phyloP scores from a whole-genome alignment of 176 grass and related monocot species.

The Carex cristatella region DNA sequence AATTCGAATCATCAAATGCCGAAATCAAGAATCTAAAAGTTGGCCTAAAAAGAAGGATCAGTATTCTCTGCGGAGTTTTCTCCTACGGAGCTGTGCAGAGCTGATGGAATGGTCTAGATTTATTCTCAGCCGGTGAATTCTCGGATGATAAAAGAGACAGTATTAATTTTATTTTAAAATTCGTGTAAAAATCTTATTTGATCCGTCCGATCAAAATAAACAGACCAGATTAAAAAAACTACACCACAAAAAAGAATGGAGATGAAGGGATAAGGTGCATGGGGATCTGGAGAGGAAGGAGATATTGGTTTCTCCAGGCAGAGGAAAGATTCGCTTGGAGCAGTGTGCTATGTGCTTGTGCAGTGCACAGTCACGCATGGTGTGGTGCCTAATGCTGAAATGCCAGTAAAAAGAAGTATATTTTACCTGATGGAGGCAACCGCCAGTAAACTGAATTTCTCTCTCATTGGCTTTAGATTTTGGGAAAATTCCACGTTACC shows the following conservation, averaged over 20 bases:
- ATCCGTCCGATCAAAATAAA: too few relatives aligned
- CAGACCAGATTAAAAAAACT: too few relatives aligned
- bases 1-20: neutral
- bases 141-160: too few relatives aligned
- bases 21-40: neutral
- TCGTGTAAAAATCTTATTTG: too few relatives aligned
- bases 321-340: conserved; percentile 8
- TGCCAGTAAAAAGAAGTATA: neutral
- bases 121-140: too few relatives aligned
- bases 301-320: conserved; percentile 1
- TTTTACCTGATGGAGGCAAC: neutral
- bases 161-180: too few relatives aligned
- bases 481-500: too few relatives aligned
- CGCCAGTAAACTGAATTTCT: neutral
- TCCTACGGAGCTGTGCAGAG: too few relatives aligned
- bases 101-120: too few relatives aligned
- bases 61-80: too few relatives aligned
- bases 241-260: neutral
- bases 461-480: neutral
- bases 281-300: conserved; percentile 6
- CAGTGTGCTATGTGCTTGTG: neutral
- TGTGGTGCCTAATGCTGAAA: neutral
- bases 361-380: conserved; percentile 6
- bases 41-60: neutral
- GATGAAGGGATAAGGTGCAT: neutral